Evolutionary conservation across 192 early-diverging fungal species (phyloP), one percentile per base, ranked within the genome.

Genomic region (Entophlyctis luteolus): DNA sequence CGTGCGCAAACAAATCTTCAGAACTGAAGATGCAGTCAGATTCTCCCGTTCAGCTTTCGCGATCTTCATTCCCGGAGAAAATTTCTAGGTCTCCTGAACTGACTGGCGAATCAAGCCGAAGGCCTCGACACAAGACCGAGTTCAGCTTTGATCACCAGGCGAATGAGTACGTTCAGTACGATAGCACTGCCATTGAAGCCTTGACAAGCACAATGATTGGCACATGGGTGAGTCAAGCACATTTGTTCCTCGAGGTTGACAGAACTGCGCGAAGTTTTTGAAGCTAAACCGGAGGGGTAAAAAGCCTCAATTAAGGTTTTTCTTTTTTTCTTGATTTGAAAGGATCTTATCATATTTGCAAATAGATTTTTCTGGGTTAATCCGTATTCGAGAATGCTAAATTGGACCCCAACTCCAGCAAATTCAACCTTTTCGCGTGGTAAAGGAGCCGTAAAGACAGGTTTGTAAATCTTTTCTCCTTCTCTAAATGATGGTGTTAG

Each of bases 351-450:
- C 42, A 10, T 12, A 12, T 45, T 45, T 45, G 42, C 10, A 12
- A n/a, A 78, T 45, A 66, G 79, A 2, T 81, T 74, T 57, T 77
- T 81, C 57, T 81, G 79, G 79, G 69, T 81, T 8, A 73, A 79
- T 39, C 79, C 79, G 28, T 81, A 79, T 45, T 72, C 74, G 22
- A 63, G 76, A 33, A 62, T 72, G n/a, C 60, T 81, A 6, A 56
- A 71, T 32, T 81, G 79, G 79, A 59, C 79, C 5, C 25, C 37
- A 4, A 71, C 65, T 23, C 72, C 76, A 10, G 71, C 76, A 2
- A 72, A 57, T 59, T 73, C 78, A 50, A 57, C 67, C 28, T 67
- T 59, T 38, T 63, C 71, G 46, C 68, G 12, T 23, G 38, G 56
- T 59, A 18, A 63, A 50, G 29, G 48, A 16, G 34, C 42, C 35